Evolutionary conservation across 129 eudicot genomes (phyloP).

Genomic region (Pittosporum tobira): DNA sequence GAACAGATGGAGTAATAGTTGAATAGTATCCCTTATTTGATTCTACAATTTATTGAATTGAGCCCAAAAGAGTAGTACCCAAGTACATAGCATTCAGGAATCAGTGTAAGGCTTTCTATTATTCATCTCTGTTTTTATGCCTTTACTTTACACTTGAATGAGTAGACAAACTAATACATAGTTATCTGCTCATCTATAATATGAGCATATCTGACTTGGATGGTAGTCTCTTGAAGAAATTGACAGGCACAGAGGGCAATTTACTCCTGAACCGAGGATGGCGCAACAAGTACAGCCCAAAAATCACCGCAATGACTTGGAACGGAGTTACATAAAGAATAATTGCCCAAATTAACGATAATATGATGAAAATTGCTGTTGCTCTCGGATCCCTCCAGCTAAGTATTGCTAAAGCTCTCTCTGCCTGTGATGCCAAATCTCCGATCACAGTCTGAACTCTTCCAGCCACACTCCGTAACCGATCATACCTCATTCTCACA

Average conservation of each 20-base stretch:
- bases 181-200: slow-evolving; percentile 10
- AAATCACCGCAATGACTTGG: slow-evolving; percentile 58
- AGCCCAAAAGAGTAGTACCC: background rate
- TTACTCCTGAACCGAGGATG: slow-evolving; percentile 73
- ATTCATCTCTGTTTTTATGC: background rate
- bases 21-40: background rate
- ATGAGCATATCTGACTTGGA: slow-evolving; percentile 70
- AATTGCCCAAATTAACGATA: slow-evolving; percentile 67
- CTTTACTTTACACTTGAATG: slow-evolving; percentile 14
- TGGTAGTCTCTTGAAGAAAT: slow-evolving; percentile 87
- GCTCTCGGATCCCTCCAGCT: slow-evolving; percentile 97
- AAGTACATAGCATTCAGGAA: no score
- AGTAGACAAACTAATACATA: background rate
- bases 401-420: slow-evolving; percentile 58
- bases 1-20: no score
- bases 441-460: slow-evolving; percentile 74
- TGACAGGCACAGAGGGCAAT: slow-evolving; percentile 86
- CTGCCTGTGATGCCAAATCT: slow-evolving; percentile 90
- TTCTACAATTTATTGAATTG: background rate
- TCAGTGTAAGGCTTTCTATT: no score
- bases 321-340: slow-evolving; percentile 78
- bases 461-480: slow-evolving; percentile 77
- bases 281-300: slow-evolving; percentile 58
- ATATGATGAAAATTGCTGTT: slow-evolving; percentile 61
- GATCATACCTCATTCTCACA: slow-evolving; percentile 70